Evolutionary conservation across 140 eudicot species (phyloP), one percentile per base, ranked within the genome.

Genomic region (Flaveria floridana): DNA sequence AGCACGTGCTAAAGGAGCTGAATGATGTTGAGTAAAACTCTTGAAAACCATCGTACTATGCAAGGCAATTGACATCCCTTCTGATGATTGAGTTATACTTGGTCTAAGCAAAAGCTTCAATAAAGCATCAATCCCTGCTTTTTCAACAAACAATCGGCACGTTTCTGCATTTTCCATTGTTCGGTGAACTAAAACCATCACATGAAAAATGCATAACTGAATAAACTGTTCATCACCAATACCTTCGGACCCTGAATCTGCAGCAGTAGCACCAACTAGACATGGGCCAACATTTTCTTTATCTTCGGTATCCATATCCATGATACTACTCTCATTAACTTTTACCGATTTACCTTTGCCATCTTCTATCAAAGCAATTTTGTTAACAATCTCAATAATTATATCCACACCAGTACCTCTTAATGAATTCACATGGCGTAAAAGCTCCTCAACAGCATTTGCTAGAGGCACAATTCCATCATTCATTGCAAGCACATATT

Each of bases 131-230:
- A 95, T 87, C 2, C 97, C 96, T 1, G 83, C 75, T 55, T 89
- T 91, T 80, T 95, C 99, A 80, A 95, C 96, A 91, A 95, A 95
- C 66, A 95, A 72, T 48, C 99, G 86, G 70, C 99, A 91, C 12
- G 97, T 95, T 75, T 95, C 99, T 48, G 97, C 85, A 84, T 95
- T 94, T 76, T 90, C 97, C 95, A 94, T 88, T 69, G 99, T 88
- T 77, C 97, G 82, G 81, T 94, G 99, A 73, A 94, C 92, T 79
- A 94, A 83, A 56, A 94, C 96, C 95, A 94, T 88, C 70, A 94
- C 90, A 88, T 90, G 97, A 76, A 94, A 90, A 76, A 87, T 89
- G 83, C 88, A 76, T 28, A 94, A 80, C 46, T 90, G 96, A 65
- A 90, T 87, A 69, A 83, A 94, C 80, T 88, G 97, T 46, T 94